Evolutionary conservation across 352 stramenopile genomes (phyloP).

Genomic region (Globisporangium solare): DNA sequence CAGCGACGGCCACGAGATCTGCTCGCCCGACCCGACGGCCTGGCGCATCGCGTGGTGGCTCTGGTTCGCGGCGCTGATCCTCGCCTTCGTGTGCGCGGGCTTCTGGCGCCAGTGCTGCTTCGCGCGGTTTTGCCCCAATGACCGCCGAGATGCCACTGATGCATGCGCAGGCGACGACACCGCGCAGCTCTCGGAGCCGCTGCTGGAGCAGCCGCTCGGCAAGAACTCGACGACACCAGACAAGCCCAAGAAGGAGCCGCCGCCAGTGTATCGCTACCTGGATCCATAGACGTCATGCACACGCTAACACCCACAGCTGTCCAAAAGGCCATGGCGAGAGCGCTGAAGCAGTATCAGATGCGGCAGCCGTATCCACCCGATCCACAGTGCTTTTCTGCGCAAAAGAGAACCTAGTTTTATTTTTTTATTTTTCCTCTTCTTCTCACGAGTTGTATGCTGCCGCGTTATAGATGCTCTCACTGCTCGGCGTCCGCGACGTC

Average conservation of each 20-base stretch:
- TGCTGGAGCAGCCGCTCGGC: constrained; percentile 5
- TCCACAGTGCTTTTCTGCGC: too few relatives aligned
- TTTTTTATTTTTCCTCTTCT: too few relatives aligned
- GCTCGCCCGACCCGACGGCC: constrained; percentile 35
- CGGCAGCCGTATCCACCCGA: too few relatives aligned
- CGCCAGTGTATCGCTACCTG: constrained; percentile 50
- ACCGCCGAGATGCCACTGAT: background rate
- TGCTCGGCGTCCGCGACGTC: constrained; percentile 17
- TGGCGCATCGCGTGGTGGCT: constrained; percentile 61
- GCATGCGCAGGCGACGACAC: background rate
- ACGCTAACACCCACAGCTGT: too few relatives aligned
- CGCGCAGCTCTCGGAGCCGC: constrained; percentile 9
- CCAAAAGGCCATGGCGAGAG: too few relatives aligned
- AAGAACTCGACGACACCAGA: constrained; percentile 3
- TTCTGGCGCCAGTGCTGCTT: constrained; percentile 27
- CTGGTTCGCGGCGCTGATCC: constrained; percentile 54
- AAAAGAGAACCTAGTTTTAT: background rate
- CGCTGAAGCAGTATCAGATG: too few relatives aligned
- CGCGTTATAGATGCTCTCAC: background rate
- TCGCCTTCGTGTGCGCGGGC: constrained; percentile 26
- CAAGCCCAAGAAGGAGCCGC: constrained; percentile 6
- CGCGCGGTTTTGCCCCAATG: background rate
- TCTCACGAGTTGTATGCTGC: background rate
- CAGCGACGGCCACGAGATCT: constrained; percentile 52
- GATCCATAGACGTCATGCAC: constrained; percentile 10